phyloP scores from a whole-genome alignment of 2,329 filamentous ascomycete genomes.

The Colletotrichum lupini region DNA sequence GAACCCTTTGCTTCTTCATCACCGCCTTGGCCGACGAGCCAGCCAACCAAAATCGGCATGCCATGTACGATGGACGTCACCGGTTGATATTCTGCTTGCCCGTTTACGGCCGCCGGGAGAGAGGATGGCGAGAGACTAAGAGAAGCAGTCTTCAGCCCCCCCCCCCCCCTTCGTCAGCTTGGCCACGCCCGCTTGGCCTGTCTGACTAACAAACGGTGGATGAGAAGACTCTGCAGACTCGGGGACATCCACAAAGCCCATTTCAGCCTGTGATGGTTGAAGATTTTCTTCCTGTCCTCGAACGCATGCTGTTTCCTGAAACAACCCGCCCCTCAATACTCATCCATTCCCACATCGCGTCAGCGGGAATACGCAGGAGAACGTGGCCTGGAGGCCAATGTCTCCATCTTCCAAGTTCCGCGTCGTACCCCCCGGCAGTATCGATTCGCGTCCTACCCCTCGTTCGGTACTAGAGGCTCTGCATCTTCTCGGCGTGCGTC shows the following conservation, averaged over 20 bases:
- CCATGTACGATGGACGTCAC: not conserved
- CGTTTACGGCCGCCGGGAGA: not conserved
- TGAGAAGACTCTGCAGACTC: not conserved
- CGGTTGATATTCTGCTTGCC: not conserved
- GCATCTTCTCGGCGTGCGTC: slow-evolving; percentile 14
- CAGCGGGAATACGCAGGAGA: slow-evolving; percentile 20
- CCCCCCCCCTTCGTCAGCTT: not conserved
- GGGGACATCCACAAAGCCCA: not conserved
- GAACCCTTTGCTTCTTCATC: slow-evolving; percentile 2
- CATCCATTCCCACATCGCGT: slow-evolving; percentile 11
- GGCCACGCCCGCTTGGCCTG: not conserved
- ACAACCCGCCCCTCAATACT: not conserved
- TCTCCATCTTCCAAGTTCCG: slow-evolving; percentile 4
- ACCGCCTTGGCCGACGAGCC: not conserved
- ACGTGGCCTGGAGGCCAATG: not conserved
- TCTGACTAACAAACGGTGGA: not conserved
- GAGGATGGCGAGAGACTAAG: too few relatives aligned
- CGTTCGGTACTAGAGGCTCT: slow-evolving; percentile 25
- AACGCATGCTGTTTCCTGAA: not conserved
- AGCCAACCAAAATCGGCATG: not conserved
- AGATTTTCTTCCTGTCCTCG: not conserved
- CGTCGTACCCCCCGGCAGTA: not conserved
- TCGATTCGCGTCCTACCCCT: slow-evolving; percentile 18
- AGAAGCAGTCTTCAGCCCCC: not conserved
- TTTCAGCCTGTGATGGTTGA: not conserved